phyloP scores from a whole-genome alignment of 371 early-diverging fungal species.

The Sporodiniella umbellata region DNA sequence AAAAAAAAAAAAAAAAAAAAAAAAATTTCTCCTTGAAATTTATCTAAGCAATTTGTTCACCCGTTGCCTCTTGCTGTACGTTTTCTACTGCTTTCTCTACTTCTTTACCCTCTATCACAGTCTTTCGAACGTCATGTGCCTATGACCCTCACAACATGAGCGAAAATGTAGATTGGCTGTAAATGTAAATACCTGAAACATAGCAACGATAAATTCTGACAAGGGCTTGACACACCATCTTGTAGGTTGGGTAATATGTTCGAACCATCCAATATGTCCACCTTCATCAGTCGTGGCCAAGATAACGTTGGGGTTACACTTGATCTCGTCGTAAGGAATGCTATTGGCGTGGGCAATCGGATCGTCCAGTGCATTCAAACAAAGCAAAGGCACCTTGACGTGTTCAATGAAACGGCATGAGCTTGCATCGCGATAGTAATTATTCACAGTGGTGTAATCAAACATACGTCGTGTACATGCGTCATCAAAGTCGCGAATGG shows the following conservation, averaged over 20 bases:
- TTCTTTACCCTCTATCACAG: not conserved
- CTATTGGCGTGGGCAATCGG: constrained; percentile 76
- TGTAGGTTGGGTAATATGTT: constrained; percentile 48
- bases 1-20: too few relatives aligned
- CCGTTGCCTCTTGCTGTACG: constrained; percentile 2
- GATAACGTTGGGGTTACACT: constrained; percentile 78
- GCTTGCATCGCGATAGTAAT: constrained; percentile 84
- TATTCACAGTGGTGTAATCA: constrained; percentile 73
- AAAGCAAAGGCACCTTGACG: constrained; percentile 76
- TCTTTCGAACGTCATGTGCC: constrained; percentile 15
- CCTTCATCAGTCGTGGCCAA: constrained; percentile 85
- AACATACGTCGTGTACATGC: constrained; percentile 68
- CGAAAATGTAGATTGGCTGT: not conserved
- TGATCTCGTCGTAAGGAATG: constrained; percentile 75
- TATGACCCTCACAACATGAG: not conserved
- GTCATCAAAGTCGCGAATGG: constrained; percentile 61
- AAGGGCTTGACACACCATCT: constrained; percentile 71
- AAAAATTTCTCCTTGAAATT: too few relatives aligned
- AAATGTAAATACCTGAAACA: constrained; percentile 25
- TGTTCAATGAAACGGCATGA: constrained; percentile 70
- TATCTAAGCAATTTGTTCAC: constrained; percentile 4
- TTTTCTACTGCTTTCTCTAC: constrained; percentile 14
- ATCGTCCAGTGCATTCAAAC: constrained; percentile 89
- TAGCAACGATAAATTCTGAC: constrained; percentile 67
- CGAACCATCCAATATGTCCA: constrained; percentile 96